Base-by-base conservation (phyloP, 2,329 filamentous ascomycete species). In the Metarhizium sp. region DNA sequence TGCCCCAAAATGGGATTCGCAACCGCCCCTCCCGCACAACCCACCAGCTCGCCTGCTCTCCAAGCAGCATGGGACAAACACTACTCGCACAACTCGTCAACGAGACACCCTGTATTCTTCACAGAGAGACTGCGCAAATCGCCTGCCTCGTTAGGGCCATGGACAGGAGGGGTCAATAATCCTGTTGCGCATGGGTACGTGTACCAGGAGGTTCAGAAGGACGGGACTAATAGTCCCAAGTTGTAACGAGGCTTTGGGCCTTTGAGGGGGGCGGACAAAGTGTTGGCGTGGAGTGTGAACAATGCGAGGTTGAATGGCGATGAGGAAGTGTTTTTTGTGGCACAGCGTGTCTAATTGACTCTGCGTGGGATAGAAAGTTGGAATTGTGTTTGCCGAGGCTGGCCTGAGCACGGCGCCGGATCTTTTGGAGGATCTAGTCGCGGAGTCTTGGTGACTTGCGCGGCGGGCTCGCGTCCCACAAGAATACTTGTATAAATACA, bases 91-190 rank as follows among this genome's bases (percentile, higher is more conserved):
- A 78, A 87, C 66, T 73, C 81, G 10, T 81, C 87, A 1, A 76
- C 75, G 43, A 73, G 81, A 30, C 88, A 92, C 61, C 88, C 88
- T 0, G 87, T 90, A 1, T 92, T 92, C 71, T 90, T 91, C 71
- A 87, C 86, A 0, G 74, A 81, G 34, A 76, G 77, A 52, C 71
- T 89, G 52, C 79, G 78, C 56, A 80, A 78, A 62, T 75, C 79
- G 2, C 78, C 82, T 5, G 73, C 77, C 25, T 61, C 56, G 45
- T 57, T 60, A 57, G 64, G 62, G 29, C 54, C 58, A 6, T 62
- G 11, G 29, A 13, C 10, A 8, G 51, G 38, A 6, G 54, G 13
- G 29, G 54, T 14, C 6, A 63, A 61, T 10, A 82, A 68, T 58
- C 82, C 83, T 0, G 78, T 85, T 3, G 81, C 81, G 18, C 71